These are phyloP conservation scores for Alternaria sp. DNA, from an alignment of 2,329 filamentous ascomycete genomes.

Conservation along the genomic window DNA sequence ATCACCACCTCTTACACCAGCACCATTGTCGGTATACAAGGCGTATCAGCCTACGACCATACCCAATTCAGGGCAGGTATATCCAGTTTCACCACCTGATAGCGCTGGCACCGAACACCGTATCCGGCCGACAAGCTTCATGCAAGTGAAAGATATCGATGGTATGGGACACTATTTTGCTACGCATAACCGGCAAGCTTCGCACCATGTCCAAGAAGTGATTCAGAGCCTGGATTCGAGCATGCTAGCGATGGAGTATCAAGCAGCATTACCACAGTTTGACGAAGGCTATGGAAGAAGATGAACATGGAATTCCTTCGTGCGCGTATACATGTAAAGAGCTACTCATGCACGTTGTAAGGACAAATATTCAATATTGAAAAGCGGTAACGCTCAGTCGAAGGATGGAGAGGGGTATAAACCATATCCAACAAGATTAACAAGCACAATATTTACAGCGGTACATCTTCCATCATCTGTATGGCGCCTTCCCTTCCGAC, in stretches of 20 bases:
- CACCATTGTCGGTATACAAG: slow-evolving; percentile 25
- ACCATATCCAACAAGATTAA: not conserved
- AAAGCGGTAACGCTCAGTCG: not conserved
- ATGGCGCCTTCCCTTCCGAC: slow-evolving; percentile 71
- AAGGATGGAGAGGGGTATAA: not conserved
- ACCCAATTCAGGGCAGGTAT: not conserved
- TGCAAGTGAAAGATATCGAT: slow-evolving; percentile 3
- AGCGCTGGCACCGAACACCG: not conserved
- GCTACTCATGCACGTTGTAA: not conserved
- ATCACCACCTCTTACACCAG: slow-evolving; percentile 16
- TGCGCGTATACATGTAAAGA: not conserved
- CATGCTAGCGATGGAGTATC: slow-evolving; percentile 39
- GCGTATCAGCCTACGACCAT: slow-evolving; percentile 29
- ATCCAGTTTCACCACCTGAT: not conserved
- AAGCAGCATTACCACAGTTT: slow-evolving; percentile 28
- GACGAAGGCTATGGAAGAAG: slow-evolving; percentile 29
- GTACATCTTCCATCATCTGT: slow-evolving; percentile 76
- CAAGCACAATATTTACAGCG: slow-evolving; percentile 55
- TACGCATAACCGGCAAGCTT: slow-evolving; percentile 25
- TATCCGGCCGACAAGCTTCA: not conserved
- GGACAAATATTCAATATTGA: not conserved
- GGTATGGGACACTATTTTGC: slow-evolving; percentile 11
- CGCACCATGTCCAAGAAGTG: slow-evolving; percentile 5
- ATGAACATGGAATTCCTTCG: not conserved
- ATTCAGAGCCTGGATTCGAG: slow-evolving; percentile 21